Percentiles rank a stretch among this genome's conserved stretches.
phyloP scores from a whole-genome alignment of 106 monocot species.

The Dioscorea dumetorum region DNA sequence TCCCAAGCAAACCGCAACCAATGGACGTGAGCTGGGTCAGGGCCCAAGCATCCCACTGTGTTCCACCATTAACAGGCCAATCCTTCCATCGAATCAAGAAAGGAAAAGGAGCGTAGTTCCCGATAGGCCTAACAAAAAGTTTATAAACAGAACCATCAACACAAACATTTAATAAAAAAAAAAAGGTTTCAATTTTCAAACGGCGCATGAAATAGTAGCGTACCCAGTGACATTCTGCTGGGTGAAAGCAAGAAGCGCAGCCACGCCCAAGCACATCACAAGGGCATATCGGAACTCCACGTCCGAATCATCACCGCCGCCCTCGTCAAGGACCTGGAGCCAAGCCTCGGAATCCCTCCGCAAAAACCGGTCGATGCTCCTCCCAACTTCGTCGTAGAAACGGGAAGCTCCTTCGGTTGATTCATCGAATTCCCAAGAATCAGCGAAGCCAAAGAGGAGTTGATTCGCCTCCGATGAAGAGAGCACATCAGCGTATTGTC shows the following conservation, averaged over 20 bases:
- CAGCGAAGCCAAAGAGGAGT: constrained; percentile 35
- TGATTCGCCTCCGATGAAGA: constrained; percentile 29
- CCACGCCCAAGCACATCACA: constrained; percentile 65
- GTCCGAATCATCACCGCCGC: constrained; percentile 3
- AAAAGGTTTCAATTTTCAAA: no score
- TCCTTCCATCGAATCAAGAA: constrained; percentile 16
- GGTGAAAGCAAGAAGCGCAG: constrained; percentile 66
- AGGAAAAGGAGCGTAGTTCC: constrained; percentile 58
- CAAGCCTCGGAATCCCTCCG: constrained; percentile 26
- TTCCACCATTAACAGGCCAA: constrained; percentile 16
- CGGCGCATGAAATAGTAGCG: not conserved
- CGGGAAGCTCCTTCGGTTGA: constrained; percentile 32
- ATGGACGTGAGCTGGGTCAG: constrained; percentile 42
- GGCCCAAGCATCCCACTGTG: constrained; percentile 85
- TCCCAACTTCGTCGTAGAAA: constrained; percentile 55
- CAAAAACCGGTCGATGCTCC: constrained; percentile 43
- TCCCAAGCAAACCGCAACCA: constrained; percentile 76
- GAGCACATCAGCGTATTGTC: constrained; percentile 55
- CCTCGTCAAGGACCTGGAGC: constrained; percentile 30
- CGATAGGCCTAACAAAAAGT: constrained; percentile 48
- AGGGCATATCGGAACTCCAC: constrained; percentile 33
- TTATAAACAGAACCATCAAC: not conserved
- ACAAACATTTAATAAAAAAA: no score
- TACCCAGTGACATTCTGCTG: constrained; percentile 91
- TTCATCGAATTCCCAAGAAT: constrained; percentile 44